These are phyloP conservation scores for Phytophthora vignae DNA, from an alignment of 352 stramenopile genomes.

Conservation along the genomic window DNA sequence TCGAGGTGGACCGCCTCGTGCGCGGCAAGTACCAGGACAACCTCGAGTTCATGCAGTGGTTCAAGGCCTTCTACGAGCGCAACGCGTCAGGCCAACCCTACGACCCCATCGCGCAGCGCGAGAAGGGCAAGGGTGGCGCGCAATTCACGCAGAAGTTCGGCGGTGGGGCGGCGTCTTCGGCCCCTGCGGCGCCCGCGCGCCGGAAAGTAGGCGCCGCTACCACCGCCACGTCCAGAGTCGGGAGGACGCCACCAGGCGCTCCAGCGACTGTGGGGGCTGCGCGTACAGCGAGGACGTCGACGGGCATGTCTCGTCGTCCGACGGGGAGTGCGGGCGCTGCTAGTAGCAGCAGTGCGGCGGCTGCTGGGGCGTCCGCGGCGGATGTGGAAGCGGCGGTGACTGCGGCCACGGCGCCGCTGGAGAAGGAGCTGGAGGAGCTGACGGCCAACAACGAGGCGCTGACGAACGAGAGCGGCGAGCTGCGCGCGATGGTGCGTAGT, in stretches of 20 bases:
- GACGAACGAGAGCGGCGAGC: constrained; percentile 80
- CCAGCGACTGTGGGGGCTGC: constrained; percentile 34
- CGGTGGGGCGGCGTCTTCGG: constrained; percentile 13
- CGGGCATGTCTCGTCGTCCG: constrained; percentile 42
- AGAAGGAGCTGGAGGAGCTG: constrained; percentile 84
- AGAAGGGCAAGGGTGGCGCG: constrained; percentile 94
- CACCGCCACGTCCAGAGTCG: constrained; percentile 37
- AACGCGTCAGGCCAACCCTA: constrained; percentile 92
- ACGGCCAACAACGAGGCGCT: constrained; percentile 70
- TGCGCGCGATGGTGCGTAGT: constrained; percentile 69
- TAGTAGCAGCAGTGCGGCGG: constrained; percentile 10
- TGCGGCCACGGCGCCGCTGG: constrained; percentile 52
- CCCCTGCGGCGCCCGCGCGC: constrained; percentile 41
- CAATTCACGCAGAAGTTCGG: constrained; percentile 82
- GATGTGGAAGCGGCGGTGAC: constrained; percentile 41
- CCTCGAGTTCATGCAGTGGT: constrained; percentile 99
- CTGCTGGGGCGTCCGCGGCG: constrained; percentile 18
- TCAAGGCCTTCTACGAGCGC: constrained; percentile 94
- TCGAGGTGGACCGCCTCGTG: constrained; percentile 98
- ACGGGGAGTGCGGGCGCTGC: constrained; percentile 33
- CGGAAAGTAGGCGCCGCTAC: constrained; percentile 46
- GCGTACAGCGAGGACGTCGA: constrained; percentile 29
- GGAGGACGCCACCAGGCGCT: constrained; percentile 57
- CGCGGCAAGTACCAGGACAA: constrained; percentile 99
- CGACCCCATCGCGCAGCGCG: constrained; percentile 92